A percentile compares a stretch with the other conserved stretches of the same genome.
Evolutionary conservation across 208 protist species (phyloP).

Genomic region (Eutreptiella sp.): DNA sequence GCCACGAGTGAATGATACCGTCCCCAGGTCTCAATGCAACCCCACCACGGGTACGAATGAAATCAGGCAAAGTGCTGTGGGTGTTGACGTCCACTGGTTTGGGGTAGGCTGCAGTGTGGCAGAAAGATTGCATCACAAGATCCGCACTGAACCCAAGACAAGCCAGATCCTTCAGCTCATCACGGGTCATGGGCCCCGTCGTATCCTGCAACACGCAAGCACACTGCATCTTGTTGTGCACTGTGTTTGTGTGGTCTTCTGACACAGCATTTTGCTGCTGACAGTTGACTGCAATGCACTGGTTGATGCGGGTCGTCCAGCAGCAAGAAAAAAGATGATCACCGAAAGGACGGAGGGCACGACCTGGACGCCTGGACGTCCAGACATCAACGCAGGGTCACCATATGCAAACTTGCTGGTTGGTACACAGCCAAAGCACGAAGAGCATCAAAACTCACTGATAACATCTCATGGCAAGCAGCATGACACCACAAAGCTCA

Average conservation of each 20-base stretch:
- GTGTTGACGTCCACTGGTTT: conserved; percentile 42
- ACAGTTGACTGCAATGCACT: no score
- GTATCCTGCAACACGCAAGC: conserved; percentile 22
- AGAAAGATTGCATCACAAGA: conserved; percentile 45
- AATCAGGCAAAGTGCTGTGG: conserved; percentile 40
- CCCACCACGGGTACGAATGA: conserved; percentile 36
- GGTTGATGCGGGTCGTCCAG: no score
- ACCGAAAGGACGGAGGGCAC: no score
- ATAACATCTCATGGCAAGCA: no score
- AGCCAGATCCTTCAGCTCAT: conserved; percentile 46
- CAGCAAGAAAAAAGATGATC: no score
- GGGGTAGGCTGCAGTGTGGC: conserved; percentile 38
- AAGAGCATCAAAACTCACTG: no score
- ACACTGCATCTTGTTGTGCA: neutral
- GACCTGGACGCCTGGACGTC: no score
- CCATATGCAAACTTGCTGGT: no score
- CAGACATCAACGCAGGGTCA: no score
- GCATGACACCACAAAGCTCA: no score
- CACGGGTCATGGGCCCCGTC: conserved; percentile 44
- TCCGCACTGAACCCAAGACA: conserved; percentile 43
- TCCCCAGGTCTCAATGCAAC: conserved; percentile 37
- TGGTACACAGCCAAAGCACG: no score
- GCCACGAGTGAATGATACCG: conserved; percentile 48
- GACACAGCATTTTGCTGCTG: no score
- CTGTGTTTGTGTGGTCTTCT: neutral